phyloP scores from a whole-genome alignment of 495 filamentous ascomycete genomes.

The Hyaloscypha finlandica region DNA sequence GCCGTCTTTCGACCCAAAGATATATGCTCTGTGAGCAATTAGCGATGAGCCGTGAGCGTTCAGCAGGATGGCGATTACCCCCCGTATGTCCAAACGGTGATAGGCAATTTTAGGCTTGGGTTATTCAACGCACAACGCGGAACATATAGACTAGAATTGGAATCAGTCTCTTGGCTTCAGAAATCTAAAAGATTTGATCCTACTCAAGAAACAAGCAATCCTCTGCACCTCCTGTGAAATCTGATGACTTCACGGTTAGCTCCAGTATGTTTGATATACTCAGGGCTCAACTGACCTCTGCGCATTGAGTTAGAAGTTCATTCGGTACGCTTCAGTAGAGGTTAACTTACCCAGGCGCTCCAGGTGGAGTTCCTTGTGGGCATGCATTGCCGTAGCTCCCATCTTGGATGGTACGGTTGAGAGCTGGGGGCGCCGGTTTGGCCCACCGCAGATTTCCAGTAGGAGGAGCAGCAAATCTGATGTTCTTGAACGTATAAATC shows the following conservation, averaged over 20 bases:
- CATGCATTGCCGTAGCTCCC: constrained; percentile 3
- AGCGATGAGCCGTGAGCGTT: too few relatives aligned
- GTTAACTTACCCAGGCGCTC: too few relatives aligned
- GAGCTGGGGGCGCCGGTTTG: background rate
- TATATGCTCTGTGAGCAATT: too few relatives aligned
- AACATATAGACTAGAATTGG: constrained; percentile 37
- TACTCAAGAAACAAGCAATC: constrained; percentile 50
- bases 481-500: constrained; percentile 29
- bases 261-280: too few relatives aligned
- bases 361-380: background rate
- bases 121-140: constrained; percentile 32
- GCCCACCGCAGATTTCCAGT: constrained; percentile 44
- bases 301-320: too few relatives aligned
- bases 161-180: too few relatives aligned
- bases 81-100: constrained; percentile 61
- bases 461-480: constrained; percentile 59
- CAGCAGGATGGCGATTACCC: constrained; percentile 33
- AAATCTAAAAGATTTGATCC: too few relatives aligned
- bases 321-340: too few relatives aligned
- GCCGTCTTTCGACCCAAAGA: too few relatives aligned
- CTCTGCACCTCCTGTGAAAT: constrained; percentile 32
- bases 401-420: background rate
- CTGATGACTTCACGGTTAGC: too few relatives aligned
- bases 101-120: constrained; percentile 40
- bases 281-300: too few relatives aligned